These are phyloP conservation scores for Penicillium crystallinum DNA, from an alignment of 495 filamentous ascomycete genomes.

Conservation along the genomic window DNA sequence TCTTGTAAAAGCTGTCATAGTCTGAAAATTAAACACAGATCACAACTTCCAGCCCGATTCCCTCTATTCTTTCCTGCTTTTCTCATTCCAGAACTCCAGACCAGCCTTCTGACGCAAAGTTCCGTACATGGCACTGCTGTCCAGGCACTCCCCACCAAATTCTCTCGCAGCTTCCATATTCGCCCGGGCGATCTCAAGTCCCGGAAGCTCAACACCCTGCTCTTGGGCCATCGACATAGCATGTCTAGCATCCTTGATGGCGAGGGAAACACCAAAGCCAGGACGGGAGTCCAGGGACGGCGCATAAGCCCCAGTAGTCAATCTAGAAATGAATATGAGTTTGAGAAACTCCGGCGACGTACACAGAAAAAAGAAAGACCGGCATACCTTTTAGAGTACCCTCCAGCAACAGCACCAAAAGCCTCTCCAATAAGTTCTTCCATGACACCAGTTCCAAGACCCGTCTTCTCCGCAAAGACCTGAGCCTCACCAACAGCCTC, in stretches of 20 bases:
- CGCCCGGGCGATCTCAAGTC: constrained; percentile 29
- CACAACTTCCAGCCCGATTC: neutral
- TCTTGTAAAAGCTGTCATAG: neutral
- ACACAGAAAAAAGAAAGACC: neutral
- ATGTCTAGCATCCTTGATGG: constrained; percentile 45
- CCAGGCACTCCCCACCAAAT: constrained; percentile 39
- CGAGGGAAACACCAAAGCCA: constrained; percentile 41
- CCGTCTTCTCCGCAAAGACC: constrained; percentile 51
- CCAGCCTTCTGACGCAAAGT: constrained; percentile 39
- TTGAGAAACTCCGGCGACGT: no score
- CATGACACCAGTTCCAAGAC: constrained; percentile 45
- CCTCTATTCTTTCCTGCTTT: constrained; percentile 31
- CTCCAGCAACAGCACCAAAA: constrained; percentile 46
- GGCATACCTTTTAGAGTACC: constrained; percentile 43
- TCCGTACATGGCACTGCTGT: constrained; percentile 45
- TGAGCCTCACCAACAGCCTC: constrained; percentile 50
- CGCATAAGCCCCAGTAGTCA: constrained; percentile 43
- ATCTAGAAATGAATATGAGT: constrained; percentile 15
- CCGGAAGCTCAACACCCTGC: constrained; percentile 34
- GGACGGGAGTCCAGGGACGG: constrained; percentile 37
- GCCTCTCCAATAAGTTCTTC: constrained; percentile 48
- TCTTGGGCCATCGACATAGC: constrained; percentile 35
- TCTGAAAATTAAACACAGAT: neutral
- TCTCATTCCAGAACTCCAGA: constrained; percentile 44
- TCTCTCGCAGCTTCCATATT: constrained; percentile 41